Evolutionary conservation across 2,329 filamentous ascomycete species (phyloP), one percentile per base, ranked within the genome.

Genomic region (Botryotinia narcissicola): DNA sequence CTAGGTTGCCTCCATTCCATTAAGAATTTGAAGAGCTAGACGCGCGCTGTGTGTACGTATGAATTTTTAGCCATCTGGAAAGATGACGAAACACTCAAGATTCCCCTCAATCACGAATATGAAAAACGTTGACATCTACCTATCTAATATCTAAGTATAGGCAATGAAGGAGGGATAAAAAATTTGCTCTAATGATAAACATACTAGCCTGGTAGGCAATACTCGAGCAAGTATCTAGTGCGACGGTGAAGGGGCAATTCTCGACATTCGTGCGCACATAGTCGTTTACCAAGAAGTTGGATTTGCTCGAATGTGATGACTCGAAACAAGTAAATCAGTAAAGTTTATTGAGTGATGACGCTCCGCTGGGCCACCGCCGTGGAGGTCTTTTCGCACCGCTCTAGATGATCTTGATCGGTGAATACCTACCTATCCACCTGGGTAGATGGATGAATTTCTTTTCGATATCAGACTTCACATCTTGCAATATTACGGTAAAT

Each of bases 401-500:
- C 51, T 54, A 54, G 51, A 54, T 54, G 25, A 54, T 54, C 51
- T 29, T 29, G 51, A 54, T 18, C 48, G 48, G 48, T 51, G 48
- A 51, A n/a, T 51, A 51, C 48, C 48, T 37, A 60, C 57, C 32
- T 37, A 37, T 20, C 22, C 57, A 37, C 25, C 48, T 51, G 20
- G 5, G 25, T 5, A 54, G 51, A 1, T 29, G 18, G 25, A 54
- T 54, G n/a, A 29, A n/a, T 54, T 54, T 54, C 51, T 29, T 18
- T 0, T 54, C 51, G n/a, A 54, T 16, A 29, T 54, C 51, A 29
- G 16, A 3, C 51, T 22, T 61, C 22, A 61, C 14, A 25, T 20
- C 46, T 67, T 51, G 22, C 25, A 22, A 40, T 40, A 37, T 54
- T 68, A 68, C 64, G 64, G 64, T 68, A 40, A 54, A 42, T 14